Percentiles rank a stretch among this genome's conserved stretches.
Conservation (phyloP, 371 early-diverging fungal species). For the Edhazardia aedis region DNA sequence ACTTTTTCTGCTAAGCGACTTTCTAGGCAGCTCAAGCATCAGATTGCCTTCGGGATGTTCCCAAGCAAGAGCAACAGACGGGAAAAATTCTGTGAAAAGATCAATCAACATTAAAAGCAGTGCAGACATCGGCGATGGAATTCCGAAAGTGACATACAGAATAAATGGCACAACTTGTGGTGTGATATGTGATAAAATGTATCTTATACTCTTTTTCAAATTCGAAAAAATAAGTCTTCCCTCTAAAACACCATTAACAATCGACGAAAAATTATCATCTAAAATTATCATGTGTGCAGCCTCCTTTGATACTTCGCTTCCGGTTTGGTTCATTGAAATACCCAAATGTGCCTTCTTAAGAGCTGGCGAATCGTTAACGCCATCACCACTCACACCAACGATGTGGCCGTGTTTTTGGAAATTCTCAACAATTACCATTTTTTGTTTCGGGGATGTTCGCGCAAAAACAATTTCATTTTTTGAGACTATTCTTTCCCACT, state of each 20-base stretch:
- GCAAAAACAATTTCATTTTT: constrained; percentile 73
- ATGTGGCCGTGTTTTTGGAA: constrained; percentile 62
- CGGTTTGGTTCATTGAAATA: constrained; percentile 74
- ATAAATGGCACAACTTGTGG: constrained; percentile 47
- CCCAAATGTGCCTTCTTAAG: constrained; percentile 78
- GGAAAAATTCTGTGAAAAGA: constrained; percentile 66
- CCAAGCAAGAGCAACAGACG: constrained; percentile 68
- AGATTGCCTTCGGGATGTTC: constrained; percentile 64
- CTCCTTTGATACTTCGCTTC: constrained; percentile 78
- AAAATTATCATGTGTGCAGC: constrained; percentile 80
- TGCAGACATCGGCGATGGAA: constrained; percentile 59
- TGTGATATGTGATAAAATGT: constrained; percentile 63
- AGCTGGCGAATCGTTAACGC: constrained; percentile 73
- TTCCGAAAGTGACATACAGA: constrained; percentile 47
- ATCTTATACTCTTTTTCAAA: constrained; percentile 68
- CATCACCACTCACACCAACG: constrained; percentile 73
- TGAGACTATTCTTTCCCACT: constrained; percentile 63
- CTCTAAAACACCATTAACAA: constrained; percentile 63
- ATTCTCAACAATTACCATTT: constrained; percentile 59
- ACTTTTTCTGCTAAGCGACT: constrained; percentile 24
- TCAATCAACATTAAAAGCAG: constrained; percentile 66
- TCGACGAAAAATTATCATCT: constrained; percentile 73
- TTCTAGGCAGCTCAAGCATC: constrained; percentile 66
- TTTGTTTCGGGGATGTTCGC: constrained; percentile 65
- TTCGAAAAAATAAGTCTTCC: constrained; percentile 74